Evolutionary conservation across 2,329 filamentous ascomycete species (phyloP).

Genomic region (Elsinoe arachidis): DNA sequence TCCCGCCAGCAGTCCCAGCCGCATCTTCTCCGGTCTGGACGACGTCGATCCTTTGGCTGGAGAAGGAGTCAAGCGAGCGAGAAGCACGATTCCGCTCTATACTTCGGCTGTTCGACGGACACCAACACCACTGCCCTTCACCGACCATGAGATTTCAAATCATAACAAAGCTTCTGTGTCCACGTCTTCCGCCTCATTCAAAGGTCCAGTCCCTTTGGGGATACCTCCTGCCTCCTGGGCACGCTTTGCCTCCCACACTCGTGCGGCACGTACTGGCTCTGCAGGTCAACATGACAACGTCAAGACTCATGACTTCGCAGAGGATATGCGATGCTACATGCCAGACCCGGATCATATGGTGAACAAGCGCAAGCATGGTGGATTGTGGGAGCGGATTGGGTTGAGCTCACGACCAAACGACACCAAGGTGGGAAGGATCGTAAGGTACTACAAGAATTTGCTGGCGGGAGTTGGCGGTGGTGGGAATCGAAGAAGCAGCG

Average conservation of each 20-base stretch:
- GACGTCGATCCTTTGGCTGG: slow-evolving; percentile 17
- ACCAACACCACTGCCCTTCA: neutral
- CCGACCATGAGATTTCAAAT: neutral
- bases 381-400: neutral
- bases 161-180: neutral
- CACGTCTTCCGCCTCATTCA: neutral
- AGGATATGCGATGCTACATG: slow-evolving; percentile 12
- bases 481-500: slow-evolving; percentile 37
- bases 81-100: slow-evolving; percentile 1
- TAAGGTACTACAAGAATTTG: slow-evolving; percentile 34
- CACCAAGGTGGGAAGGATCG: slow-evolving; percentile 11
- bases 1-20: neutral
- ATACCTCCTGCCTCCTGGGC: slow-evolving; percentile 33
- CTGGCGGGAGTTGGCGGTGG: slow-evolving; percentile 38
- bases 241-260: slow-evolving; percentile 39
- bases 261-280: slow-evolving; percentile 32
- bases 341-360: neutral
- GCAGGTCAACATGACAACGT: slow-evolving; percentile 33
- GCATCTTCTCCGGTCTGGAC: slow-evolving; percentile 2
- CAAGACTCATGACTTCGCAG: slow-evolving; percentile 35
- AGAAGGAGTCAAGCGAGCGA: neutral
- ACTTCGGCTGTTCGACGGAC: neutral
- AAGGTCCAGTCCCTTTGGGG: slow-evolving; percentile 15
- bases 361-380: neutral
- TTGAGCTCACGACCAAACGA: neutral